phyloP scores from a whole-genome alignment of 306 rosid genomes.

The Castanospermum australe region DNA sequence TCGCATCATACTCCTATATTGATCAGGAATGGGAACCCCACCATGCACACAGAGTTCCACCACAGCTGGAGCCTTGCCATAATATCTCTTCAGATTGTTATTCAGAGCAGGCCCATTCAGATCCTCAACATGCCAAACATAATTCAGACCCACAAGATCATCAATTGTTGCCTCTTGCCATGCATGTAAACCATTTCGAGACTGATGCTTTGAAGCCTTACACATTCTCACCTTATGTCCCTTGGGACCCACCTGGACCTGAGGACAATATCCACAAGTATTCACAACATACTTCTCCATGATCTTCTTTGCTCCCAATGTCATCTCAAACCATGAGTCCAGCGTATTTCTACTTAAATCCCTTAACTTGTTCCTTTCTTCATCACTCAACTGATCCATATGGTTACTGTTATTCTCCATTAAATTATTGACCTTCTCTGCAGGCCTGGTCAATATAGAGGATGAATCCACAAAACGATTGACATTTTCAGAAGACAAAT shows the following conservation, averaged over 20 bases:
- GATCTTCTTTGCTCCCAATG: slow-evolving; percentile 60
- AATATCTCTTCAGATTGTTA: slow-evolving; percentile 80
- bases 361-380: slow-evolving; percentile 29
- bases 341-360: slow-evolving; percentile 48
- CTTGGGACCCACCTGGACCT: slow-evolving; percentile 84
- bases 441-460: slow-evolving; percentile 3
- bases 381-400: slow-evolving; percentile 33
- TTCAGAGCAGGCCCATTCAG: slow-evolving; percentile 50
- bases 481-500: slow-evolving; percentile 11
- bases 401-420: slow-evolving; percentile 19
- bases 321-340: slow-evolving; percentile 80
- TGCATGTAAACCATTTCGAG: slow-evolving; percentile 85
- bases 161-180: slow-evolving; percentile 88
- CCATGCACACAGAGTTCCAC: slow-evolving; percentile 86
- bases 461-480: slow-evolving; percentile 15
- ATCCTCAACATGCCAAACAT: slow-evolving; percentile 86
- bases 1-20: slow-evolving; percentile 82
- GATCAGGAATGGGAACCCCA: slow-evolving; percentile 71
- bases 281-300: slow-evolving; percentile 70
- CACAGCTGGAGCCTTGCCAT: slow-evolving; percentile 90
- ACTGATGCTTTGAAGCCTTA: slow-evolving; percentile 86
- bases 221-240: slow-evolving; percentile 93
- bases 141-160: slow-evolving; percentile 67
- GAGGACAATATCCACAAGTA: slow-evolving; percentile 86
- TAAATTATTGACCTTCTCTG: slow-evolving; percentile 29